Base-by-base conservation (phyloP, 441 rosid species). In the Gossypium trilobum region DNA sequence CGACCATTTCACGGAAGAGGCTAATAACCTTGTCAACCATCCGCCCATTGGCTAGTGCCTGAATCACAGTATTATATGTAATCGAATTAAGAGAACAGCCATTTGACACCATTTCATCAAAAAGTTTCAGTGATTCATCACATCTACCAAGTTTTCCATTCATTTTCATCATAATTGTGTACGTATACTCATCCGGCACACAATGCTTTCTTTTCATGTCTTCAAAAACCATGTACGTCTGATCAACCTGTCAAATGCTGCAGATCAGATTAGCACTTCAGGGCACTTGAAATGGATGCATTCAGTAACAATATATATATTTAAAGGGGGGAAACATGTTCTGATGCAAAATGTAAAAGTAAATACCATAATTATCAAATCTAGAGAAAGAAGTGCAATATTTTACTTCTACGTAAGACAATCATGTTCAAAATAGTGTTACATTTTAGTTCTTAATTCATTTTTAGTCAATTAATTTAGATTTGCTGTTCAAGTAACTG, bases 141-240 rank as follows among this genome's bases (percentile, higher is more conserved):
- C 78, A 77, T 73, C 83, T 90, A 77, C 97, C 97, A 22, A 78
- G 79, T 80, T 87, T 94, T 39, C 97, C 97, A 52, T 76, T 83
- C 81, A 91, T 83, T 68, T 86, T 88, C 48, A 94, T 89, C 97
- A 94, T 89, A 73, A 94, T 92, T 27, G 98, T 91, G 69, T 88
- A 94, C 0, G 97, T 82, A 64, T 91, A 91, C 69, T 86, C 90
- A 76, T 94, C 96, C 66, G 91, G 89, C 78, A 85, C 84, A 77
- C 92, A 87, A 73, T 83, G 82, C 64, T 79, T 85, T 75, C 44
- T 78, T 76, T 86, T 91, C 97, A 94, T 94, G 78, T 90, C 97
- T n/a, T 87, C 85, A 69, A 90, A 88, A 70, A 90, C 90, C 86
- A 74, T 83, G 72, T 82, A 82, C 19, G 86, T 93, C 82, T 85